phyloP scores from a whole-genome alignment of 306 rosid genomes.

The Quercus parvula region DNA sequence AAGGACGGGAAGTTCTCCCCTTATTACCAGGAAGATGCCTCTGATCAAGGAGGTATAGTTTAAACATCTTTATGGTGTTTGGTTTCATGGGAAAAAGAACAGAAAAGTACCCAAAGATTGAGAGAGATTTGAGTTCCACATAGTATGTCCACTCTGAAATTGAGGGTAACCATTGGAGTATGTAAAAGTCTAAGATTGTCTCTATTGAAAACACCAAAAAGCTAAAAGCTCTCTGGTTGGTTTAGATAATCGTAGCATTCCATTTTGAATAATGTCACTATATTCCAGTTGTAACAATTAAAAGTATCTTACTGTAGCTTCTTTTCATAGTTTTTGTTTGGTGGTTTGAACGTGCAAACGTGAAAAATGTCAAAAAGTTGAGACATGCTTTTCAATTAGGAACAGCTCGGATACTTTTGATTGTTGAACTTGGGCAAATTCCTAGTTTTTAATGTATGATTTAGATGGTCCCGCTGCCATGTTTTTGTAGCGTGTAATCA shows the following conservation, averaged over 20 bases:
- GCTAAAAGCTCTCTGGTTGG: no score
- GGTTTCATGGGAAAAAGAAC: not conserved
- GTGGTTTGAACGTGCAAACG: not conserved
- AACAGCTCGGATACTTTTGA: not conserved
- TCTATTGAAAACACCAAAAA: no score
- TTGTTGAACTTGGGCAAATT: not conserved
- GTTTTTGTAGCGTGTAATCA: not conserved
- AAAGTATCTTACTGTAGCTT: no score
- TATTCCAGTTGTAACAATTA: not conserved
- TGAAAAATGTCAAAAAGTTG: not conserved
- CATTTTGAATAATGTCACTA: not conserved
- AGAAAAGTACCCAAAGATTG: not conserved
- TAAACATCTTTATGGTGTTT: not conserved
- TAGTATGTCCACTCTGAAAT: not conserved
- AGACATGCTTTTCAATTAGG: not conserved
- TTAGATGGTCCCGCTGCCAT: not conserved
- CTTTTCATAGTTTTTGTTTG: no score
- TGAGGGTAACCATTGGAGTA: not conserved
- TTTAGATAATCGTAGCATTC: not conserved
- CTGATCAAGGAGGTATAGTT: conserved; percentile 29
- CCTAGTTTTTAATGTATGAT: not conserved
- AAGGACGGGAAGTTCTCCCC: conserved; percentile 54
- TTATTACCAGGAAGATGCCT: conserved; percentile 47
- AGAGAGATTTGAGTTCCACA: not conserved
- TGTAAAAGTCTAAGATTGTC: not conserved